phyloP scores from a whole-genome alignment of 768 basidiomycete genomes.

The Asterophora lycoperdoides region DNA sequence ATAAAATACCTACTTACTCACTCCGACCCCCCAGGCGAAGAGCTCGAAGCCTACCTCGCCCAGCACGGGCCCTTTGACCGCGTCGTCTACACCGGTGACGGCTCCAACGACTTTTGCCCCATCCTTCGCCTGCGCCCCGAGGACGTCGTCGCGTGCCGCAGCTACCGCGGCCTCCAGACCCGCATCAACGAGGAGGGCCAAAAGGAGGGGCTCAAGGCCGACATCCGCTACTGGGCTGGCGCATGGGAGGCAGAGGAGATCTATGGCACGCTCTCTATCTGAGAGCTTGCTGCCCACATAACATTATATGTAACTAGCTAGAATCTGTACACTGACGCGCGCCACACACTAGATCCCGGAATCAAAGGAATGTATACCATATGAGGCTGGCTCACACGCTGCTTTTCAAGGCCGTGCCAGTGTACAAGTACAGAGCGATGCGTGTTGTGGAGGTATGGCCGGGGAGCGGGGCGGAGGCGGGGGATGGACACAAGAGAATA shows the following conservation, averaged over 20 bases:
- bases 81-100: slow-evolving; percentile 90
- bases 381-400: slow-evolving; percentile 21
- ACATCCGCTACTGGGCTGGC: slow-evolving; percentile 83
- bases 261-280: slow-evolving; percentile 42
- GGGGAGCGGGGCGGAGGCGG: slow-evolving; percentile 6
- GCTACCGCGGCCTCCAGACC: slow-evolving; percentile 69
- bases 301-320: no score
- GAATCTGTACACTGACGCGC: no score
- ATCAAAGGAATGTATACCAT: slow-evolving; percentile 9
- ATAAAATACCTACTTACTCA: not conserved
- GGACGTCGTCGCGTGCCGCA: slow-evolving; percentile 80
- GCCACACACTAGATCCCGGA: slow-evolving; percentile 7
- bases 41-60: slow-evolving; percentile 77
- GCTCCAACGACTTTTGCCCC: slow-evolving; percentile 94
- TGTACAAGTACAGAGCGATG: not conserved
- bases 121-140: slow-evolving; percentile 80
- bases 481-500: slow-evolving; percentile 6
- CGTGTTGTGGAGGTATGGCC: not conserved
- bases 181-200: slow-evolving; percentile 73
- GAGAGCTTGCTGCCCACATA: not conserved
- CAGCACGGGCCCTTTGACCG: slow-evolving; percentile 67
- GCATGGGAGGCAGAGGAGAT: slow-evolving; percentile 97
- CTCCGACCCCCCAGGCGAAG: slow-evolving; percentile 61
- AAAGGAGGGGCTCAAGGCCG: slow-evolving; percentile 58
- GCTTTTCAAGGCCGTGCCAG: slow-evolving; percentile 9